These are phyloP conservation scores for Podaxis sp. DNA, from an alignment of 768 basidiomycete species.

Conservation along the genomic window DNA sequence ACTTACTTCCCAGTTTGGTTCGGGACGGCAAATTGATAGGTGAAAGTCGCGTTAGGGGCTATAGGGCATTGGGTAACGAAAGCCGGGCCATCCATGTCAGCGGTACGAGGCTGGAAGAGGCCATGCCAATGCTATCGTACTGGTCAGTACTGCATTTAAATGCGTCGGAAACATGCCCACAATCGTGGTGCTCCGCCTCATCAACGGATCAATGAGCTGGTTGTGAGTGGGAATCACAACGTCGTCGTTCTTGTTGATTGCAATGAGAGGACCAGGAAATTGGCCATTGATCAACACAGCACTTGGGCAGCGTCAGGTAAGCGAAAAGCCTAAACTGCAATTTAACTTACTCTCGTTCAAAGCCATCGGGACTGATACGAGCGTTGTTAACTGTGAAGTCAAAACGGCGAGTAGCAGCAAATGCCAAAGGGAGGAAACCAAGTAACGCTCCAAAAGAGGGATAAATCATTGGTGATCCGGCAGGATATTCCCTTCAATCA, in stretches of 20 bases:
- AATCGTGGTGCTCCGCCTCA: slow-evolving; percentile 33
- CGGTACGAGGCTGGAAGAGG: slow-evolving; percentile 42
- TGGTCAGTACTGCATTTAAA: neutral
- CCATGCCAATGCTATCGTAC: neutral
- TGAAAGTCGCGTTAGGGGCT: slow-evolving; percentile 20
- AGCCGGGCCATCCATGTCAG: slow-evolving; percentile 44
- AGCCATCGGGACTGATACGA: slow-evolving; percentile 43
- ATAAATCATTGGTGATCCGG: neutral
- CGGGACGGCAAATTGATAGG: slow-evolving; percentile 12
- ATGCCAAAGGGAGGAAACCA: neutral
- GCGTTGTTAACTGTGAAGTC: slow-evolving; percentile 34
- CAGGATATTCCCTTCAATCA: neutral
- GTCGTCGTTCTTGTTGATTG: slow-evolving; percentile 36
- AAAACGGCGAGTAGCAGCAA: slow-evolving; percentile 6
- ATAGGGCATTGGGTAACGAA: slow-evolving; percentile 18
- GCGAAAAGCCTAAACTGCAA: neutral
- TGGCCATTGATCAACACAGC: slow-evolving; percentile 41
- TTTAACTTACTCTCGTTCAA: slow-evolving; percentile 21
- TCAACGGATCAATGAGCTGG: slow-evolving; percentile 29
- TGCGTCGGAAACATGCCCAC: slow-evolving; percentile 16
- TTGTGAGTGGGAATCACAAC: slow-evolving; percentile 34
- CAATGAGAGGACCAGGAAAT: slow-evolving; percentile 40
- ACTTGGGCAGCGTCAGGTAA: neutral
- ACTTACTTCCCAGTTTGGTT: slow-evolving; percentile 16
- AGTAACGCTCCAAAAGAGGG: neutral